Evolutionary conservation across 371 early-diverging fungal species (phyloP), one percentile per base, ranked within the genome.

Genomic region (Mucor plumbeus): DNA sequence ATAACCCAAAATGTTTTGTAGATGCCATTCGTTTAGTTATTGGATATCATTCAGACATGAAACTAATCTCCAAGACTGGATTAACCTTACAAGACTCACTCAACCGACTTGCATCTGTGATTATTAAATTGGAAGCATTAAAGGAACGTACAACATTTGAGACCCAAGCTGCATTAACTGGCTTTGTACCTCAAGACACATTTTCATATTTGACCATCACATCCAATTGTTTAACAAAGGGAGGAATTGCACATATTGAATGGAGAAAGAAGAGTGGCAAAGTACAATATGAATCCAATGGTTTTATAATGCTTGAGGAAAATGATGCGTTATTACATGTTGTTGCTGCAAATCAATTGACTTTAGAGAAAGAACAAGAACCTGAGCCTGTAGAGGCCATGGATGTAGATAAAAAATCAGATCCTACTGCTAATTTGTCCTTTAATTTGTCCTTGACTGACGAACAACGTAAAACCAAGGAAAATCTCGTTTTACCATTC

Each of bases 401-500:
- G 8, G 64, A 65, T 50, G 57, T 50, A 5, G 65, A 61, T 14
- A 64, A 58, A 0, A 63, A 69, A 35, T 65, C 71, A 1, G 78
- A 83, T 59, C 74, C 76, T 31, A 77, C 72, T 15, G 75, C 88
- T 14, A 89, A 93, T 59, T 74, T 95, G 41, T 88, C 95, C 10
- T 97, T 97, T 77, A 95, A 95, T 65, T 73, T 97, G 57, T 78
- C 78, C 4, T 79, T 96, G 53, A 96, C 96, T 0, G 95, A 95
- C 7, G 87, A 91, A 64, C 96, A 97, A 73, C 84, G 92, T 17
- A 77, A 81, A 47, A 90, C 91, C 50, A 90, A 90, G 72, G 90
- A 91, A 14, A 85, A 81, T 43, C 82, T 95, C 7, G 90, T 89
- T 31, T 71, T 96, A 53, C 96, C 97, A 11, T 94, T 92, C 65